A percentile compares a stretch with the other conserved stretches of the same genome.
Conservation (phyloP, 352 stramenopile genomes). For the Elongisporangium prolatum region DNA sequence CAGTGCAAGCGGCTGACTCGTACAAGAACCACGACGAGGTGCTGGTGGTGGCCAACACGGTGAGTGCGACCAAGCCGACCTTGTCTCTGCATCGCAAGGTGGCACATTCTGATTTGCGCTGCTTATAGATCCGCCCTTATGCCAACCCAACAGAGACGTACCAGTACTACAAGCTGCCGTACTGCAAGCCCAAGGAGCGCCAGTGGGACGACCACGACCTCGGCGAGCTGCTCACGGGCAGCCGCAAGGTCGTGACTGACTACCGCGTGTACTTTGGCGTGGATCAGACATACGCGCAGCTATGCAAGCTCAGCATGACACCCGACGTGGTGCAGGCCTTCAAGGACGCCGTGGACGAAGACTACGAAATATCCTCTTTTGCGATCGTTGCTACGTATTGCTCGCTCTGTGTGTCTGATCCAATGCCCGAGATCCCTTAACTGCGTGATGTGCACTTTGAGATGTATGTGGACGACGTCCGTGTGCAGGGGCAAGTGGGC, state of each 20-base stretch:
- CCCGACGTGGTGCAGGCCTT: constrained; percentile 85
- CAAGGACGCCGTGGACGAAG: constrained; percentile 95
- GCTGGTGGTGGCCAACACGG: constrained; percentile 67
- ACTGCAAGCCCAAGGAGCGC: constrained; percentile 86
- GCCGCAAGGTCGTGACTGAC: constrained; percentile 89
- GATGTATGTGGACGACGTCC: constrained; percentile 98
- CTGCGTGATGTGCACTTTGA: constrained; percentile 84
- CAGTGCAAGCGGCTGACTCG: constrained; percentile 12
- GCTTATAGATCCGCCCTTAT: constrained; percentile 88
- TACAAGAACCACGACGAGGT: constrained; percentile 64
- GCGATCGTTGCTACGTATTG: neutral
- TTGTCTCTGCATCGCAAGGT: constrained; percentile 3
- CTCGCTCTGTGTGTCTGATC: neutral
- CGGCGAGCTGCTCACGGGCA: constrained; percentile 94
- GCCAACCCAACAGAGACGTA: constrained; percentile 99
- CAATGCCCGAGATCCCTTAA: constrained; percentile 14
- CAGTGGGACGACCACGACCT: constrained; percentile 89
- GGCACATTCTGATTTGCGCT: neutral
- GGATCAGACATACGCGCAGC: constrained; percentile 79
- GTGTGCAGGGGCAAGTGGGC: constrained; percentile 94
- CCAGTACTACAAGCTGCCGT: constrained; percentile 98
- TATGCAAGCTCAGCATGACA: constrained; percentile 87
- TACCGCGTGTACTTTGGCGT: constrained; percentile 82
- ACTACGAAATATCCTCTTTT: constrained; percentile 86
- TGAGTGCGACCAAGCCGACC: constrained; percentile 12